Conservation (phyloP, 495 filamentous ascomycete genomes). For the Pyrenula aspistea region DNA sequence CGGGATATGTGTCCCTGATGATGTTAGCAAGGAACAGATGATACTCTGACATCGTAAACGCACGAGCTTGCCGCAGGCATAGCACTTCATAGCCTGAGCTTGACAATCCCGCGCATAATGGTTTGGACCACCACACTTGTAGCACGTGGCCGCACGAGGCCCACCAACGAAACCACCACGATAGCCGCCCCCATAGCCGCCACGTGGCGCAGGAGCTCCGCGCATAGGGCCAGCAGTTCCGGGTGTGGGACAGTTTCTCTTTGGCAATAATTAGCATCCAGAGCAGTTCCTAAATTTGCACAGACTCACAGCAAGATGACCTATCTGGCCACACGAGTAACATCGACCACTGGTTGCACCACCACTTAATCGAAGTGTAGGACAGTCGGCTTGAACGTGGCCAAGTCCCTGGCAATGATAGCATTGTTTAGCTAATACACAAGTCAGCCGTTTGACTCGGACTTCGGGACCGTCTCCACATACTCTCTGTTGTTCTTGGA, state of each 20-base stretch:
- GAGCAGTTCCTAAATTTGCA: neutral
- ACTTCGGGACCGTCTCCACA: conserved; percentile 14
- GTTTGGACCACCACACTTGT: conserved; percentile 98
- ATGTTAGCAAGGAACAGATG: conserved; percentile 1
- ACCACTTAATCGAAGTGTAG: conserved; percentile 84
- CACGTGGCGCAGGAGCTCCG: conserved; percentile 52
- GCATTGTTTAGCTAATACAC: conserved; percentile 76
- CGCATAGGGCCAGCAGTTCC: conserved; percentile 45
- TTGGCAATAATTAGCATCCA: conserved; percentile 2
- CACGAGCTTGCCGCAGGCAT: conserved; percentile 90
- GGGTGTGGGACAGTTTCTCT: conserved; percentile 79
- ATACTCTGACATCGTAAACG: conserved; percentile 5
- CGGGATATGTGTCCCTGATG: conserved; percentile 82
- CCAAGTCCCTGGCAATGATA: conserved; percentile 98
- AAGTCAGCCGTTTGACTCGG: conserved; percentile 12
- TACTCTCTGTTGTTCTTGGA: conserved; percentile 89
- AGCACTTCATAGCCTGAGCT: conserved; percentile 99
- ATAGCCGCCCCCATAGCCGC: conserved; percentile 54
- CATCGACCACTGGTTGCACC: conserved; percentile 70
- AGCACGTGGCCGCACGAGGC: conserved; percentile 85
- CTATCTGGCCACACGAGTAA: conserved; percentile 89
- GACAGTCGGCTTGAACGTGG: conserved; percentile 98
- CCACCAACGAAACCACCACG: conserved; percentile 58
- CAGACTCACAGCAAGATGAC: conserved; percentile 69
- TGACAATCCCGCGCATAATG: conserved; percentile 98